Conservation (phyloP, 2,329 filamentous ascomycete species). For the Cladophialophora carrionii region DNA sequence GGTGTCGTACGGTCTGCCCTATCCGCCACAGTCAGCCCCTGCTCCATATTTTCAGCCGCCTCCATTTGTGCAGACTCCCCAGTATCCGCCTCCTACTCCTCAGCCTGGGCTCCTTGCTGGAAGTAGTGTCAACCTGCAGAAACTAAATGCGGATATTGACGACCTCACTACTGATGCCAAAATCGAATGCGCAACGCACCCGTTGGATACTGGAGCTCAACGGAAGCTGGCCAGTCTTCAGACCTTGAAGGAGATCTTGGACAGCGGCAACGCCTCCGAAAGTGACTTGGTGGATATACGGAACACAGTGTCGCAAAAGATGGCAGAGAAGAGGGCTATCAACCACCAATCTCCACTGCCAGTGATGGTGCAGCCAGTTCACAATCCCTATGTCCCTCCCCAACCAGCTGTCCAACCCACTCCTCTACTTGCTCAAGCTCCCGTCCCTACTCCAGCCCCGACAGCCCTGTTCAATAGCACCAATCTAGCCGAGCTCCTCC, state of each 20-base stretch:
- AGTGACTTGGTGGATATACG: constrained; percentile 36
- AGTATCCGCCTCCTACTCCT: constrained; percentile 41
- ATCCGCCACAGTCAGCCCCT: constrained; percentile 16
- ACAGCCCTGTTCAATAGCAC: constrained; percentile 46
- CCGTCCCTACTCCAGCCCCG: constrained; percentile 37
- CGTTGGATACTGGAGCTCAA: constrained; percentile 35
- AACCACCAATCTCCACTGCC: constrained; percentile 43
- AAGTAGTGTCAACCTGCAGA: constrained; percentile 61
- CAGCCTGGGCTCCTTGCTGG: constrained; percentile 41
- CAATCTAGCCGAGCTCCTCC: constrained; percentile 52
- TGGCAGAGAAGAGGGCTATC: constrained; percentile 54
- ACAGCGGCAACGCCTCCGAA: constrained; percentile 34
- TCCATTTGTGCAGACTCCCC: constrained; percentile 36
- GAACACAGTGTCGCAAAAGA: constrained; percentile 35
- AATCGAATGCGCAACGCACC: constrained; percentile 39
- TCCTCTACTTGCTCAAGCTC: constrained; percentile 28
- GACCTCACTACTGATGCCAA: constrained; percentile 39
- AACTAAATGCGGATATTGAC: constrained; percentile 72
- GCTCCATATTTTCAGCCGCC: constrained; percentile 32
- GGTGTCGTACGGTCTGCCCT: constrained; percentile 22
- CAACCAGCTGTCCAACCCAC: constrained; percentile 41
- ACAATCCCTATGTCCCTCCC: constrained; percentile 40
- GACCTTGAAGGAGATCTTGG: constrained; percentile 39
- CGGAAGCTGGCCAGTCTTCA: constrained; percentile 38
- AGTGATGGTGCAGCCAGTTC: constrained; percentile 42